Evolutionary conservation across 345 rosid species (phyloP), one percentile per base, ranked within the genome.

Genomic region (Hibiscus syriacus): DNA sequence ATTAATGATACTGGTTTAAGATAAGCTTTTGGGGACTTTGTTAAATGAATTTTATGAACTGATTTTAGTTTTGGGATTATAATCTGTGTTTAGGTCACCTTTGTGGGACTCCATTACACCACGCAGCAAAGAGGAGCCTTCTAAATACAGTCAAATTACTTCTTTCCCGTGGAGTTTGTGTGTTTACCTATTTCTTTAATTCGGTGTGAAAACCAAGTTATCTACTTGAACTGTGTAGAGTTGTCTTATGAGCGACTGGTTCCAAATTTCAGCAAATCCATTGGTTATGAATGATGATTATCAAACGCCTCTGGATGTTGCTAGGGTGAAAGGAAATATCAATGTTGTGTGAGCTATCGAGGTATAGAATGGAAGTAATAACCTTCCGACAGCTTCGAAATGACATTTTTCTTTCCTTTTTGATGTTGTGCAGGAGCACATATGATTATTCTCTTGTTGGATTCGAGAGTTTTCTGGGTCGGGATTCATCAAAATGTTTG

Each of bases 41-140:
- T 48, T 32, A 16, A 1, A 70, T 49, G 56, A 25, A 22, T 20
- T 48, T 2, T 34, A 23, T 34, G 16, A 6, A n/a, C n/a, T n/a
- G 0, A 32, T 61, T 9, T 38, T 38, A 10, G 13, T 38, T 36
- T 38, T 38, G 41, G 41, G n/a, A 25, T 66, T 26, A 17, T 49
- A 1, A 14, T 29, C 49, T 69, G 53, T 32, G 29, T 80, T 59
- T 45, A 94, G 99, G 87, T 79, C 92, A 94, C 17, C 84, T 74
- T 66, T 97, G 82, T 0, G 98, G 99, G 46, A 92, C 96, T 68
- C 98, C 99, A 14, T 81, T 92, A 74, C 98, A 95, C 70, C 99
- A 95, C 78, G 99, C 99, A 10, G 97, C 97, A 2, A 95, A 95
- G 80, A 82, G 92, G 74, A 98, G 99, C 52, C 89, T 86, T 66